Conservation (phyloP, 2,329 filamentous ascomycete species). For the Aspergillus fischeri region DNA sequence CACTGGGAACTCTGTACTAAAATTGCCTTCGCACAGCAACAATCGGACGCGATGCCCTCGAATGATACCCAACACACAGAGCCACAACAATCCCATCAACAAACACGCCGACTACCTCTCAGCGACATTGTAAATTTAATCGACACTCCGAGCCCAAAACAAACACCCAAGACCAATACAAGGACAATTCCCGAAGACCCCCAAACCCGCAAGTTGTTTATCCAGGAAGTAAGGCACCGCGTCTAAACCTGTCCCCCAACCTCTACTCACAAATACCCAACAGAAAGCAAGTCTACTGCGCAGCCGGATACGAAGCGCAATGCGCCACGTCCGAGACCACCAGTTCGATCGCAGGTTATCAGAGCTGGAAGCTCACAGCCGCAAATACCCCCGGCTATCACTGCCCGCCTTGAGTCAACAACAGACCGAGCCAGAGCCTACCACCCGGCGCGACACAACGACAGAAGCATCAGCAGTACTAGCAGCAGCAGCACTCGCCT, state of each 20-base stretch:
- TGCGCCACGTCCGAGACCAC: slow-evolving; percentile 35
- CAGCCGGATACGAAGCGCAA: slow-evolving; percentile 36
- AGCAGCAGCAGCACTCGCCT: neutral
- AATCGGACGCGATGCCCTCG: slow-evolving; percentile 16
- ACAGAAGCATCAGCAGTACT: neutral
- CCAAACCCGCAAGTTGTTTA: slow-evolving; percentile 35
- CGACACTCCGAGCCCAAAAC: neutral
- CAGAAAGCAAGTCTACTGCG: slow-evolving; percentile 41
- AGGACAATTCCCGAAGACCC: slow-evolving; percentile 31
- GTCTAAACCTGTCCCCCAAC: neutral
- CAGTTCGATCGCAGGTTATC: slow-evolving; percentile 39
- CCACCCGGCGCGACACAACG: neutral
- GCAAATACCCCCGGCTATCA: slow-evolving; percentile 30
- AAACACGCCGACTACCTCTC: slow-evolving; percentile 11
- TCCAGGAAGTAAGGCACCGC: slow-evolving; percentile 33
- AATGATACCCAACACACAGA: slow-evolving; percentile 3
- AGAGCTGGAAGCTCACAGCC: slow-evolving; percentile 39
- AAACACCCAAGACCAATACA: slow-evolving; percentile 4
- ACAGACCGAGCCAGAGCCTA: neutral
- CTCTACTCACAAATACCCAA: slow-evolving; percentile 10
- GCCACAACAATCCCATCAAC: slow-evolving; percentile 16
- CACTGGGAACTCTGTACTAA: neutral
- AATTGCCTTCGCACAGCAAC: slow-evolving; percentile 3
- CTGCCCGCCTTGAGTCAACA: slow-evolving; percentile 10
- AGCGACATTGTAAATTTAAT: slow-evolving; percentile 8